Evolutionary conservation across 2,329 filamentous ascomycete genomes (phyloP).

Genomic region (Colletotrichum agaves): DNA sequence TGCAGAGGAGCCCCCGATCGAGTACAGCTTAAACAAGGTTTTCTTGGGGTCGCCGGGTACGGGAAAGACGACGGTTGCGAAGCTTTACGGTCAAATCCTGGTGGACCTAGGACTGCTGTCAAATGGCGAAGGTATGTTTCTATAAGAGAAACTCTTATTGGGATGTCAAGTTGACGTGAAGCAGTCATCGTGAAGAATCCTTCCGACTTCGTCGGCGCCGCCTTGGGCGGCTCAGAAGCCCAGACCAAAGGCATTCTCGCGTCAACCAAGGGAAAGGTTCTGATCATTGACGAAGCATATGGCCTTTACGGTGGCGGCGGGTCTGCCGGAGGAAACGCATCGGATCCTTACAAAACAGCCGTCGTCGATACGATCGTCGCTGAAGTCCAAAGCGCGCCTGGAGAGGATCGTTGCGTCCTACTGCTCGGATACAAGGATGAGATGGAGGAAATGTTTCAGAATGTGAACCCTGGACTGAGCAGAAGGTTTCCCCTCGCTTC

Average conservation of each 20-base stretch:
- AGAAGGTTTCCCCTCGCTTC: constrained; percentile 72
- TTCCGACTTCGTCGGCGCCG: constrained; percentile 75
- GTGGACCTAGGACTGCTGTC: constrained; percentile 74
- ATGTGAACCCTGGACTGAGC: constrained; percentile 75
- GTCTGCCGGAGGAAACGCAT: constrained; percentile 34
- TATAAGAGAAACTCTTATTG: too few species aligned
- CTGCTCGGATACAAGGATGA: constrained; percentile 76
- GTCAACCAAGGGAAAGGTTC: constrained; percentile 74
- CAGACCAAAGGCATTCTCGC: constrained; percentile 79
- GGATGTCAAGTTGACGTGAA: too few species aligned
- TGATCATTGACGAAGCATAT: constrained; percentile 86
- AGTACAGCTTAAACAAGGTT: constrained; percentile 73
- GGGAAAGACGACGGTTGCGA: constrained; percentile 80
- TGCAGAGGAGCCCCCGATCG: constrained; percentile 63
- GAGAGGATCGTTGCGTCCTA: constrained; percentile 78
- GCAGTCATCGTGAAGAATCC: constrained; percentile 66
- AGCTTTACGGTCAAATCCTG: constrained; percentile 76
- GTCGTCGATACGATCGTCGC: constrained; percentile 81
- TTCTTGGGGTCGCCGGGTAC: constrained; percentile 80
- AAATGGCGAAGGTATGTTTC: constrained; percentile 75
- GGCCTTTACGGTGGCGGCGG: constrained; percentile 62
- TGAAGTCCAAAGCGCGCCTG: constrained; percentile 75
- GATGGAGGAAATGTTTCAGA: constrained; percentile 79
- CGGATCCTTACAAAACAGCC: constrained; percentile 65
- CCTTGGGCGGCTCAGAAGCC: constrained; percentile 73